phyloP scores from a whole-genome alignment of 768 basidiomycete genomes.

The Leucocoprinus leucothites region DNA sequence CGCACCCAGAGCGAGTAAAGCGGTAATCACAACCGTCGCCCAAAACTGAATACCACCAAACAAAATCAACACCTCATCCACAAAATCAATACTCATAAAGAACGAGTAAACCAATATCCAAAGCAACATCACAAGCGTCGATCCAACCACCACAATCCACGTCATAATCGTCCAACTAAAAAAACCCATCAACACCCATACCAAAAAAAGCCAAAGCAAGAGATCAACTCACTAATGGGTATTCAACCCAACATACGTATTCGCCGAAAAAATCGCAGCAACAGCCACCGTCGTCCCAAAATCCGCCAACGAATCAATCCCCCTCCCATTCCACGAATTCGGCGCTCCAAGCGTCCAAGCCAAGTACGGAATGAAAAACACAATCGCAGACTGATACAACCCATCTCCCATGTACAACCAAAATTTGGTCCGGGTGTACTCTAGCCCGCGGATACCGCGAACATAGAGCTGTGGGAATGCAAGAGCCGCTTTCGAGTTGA shows the following conservation, averaged over 20 bases:
- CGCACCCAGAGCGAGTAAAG: conserved; percentile 69
- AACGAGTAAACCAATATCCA: conserved; percentile 90
- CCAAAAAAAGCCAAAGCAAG: conserved; percentile 14
- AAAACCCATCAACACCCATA: conserved; percentile 18
- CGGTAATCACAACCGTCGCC: conserved; percentile 70
- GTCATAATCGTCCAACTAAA: conserved; percentile 80
- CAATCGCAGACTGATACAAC: conserved; percentile 84
- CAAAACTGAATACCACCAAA: conserved; percentile 84
- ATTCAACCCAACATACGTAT: conserved; percentile 86
- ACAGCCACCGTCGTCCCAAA: conserved; percentile 92
- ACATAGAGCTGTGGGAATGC: conserved; percentile 96
- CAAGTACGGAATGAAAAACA: conserved; percentile 84
- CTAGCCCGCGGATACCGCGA: conserved; percentile 88
- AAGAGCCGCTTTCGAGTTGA: conserved; percentile 84
- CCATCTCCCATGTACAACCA: conserved; percentile 96
- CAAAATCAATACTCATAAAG: conserved; percentile 69
- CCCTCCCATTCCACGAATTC: conserved; percentile 74
- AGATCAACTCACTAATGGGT: conserved; percentile 74
- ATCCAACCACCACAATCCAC: conserved; percentile 78
- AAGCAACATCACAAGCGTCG: conserved; percentile 75
- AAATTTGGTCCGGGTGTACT: conserved; percentile 90
- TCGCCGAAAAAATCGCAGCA: conserved; percentile 84
- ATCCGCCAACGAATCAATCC: conserved; percentile 78
- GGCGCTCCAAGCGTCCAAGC: conserved; percentile 65
- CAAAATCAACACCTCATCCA: conserved; percentile 67